A percentile compares a stretch with the other conserved stretches of the same genome.
Conservation (phyloP, 352 stramenopile genomes). For the Globisporangium barbulae region DNA sequence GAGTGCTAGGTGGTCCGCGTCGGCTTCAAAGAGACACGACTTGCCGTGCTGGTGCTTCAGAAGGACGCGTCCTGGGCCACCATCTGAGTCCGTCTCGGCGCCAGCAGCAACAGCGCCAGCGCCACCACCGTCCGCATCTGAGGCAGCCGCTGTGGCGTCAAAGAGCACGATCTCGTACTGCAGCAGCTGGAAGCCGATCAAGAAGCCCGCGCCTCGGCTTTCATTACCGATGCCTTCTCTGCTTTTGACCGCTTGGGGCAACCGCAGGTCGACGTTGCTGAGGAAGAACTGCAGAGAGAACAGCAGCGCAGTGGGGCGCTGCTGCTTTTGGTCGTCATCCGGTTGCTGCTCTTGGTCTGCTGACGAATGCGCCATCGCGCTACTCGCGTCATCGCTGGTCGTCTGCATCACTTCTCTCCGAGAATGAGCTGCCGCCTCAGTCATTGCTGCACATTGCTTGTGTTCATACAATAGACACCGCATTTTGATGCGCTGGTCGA, state of each 20-base stretch:
- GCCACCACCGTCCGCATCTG: background rate
- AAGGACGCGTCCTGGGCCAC: background rate
- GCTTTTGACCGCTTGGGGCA: background rate
- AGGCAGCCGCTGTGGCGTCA: constrained; percentile 11
- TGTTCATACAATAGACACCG: no score
- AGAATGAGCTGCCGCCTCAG: no score
- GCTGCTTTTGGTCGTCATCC: background rate
- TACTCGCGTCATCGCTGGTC: background rate
- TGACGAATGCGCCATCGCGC: background rate
- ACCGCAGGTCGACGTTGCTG: constrained; percentile 16
- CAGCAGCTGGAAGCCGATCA: constrained; percentile 46
- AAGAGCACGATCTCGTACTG: constrained; percentile 56
- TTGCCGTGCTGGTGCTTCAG: constrained; percentile 33
- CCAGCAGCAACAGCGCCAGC: background rate
- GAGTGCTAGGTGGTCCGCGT: constrained; percentile 19
- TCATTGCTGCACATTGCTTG: no score
- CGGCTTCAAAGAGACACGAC: constrained; percentile 48
- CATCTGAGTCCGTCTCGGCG: background rate
- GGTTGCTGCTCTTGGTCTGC: background rate
- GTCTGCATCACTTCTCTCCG: no score
- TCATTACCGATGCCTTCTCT: background rate
- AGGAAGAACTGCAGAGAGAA: constrained; percentile 49
- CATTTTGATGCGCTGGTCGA: no score
- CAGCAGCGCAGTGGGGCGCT: constrained; percentile 21
- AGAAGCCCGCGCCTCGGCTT: constrained; percentile 1